phyloP scores from a whole-genome alignment of 2,329 filamentous ascomycete genomes.

The Leptographium lundbergii region DNA sequence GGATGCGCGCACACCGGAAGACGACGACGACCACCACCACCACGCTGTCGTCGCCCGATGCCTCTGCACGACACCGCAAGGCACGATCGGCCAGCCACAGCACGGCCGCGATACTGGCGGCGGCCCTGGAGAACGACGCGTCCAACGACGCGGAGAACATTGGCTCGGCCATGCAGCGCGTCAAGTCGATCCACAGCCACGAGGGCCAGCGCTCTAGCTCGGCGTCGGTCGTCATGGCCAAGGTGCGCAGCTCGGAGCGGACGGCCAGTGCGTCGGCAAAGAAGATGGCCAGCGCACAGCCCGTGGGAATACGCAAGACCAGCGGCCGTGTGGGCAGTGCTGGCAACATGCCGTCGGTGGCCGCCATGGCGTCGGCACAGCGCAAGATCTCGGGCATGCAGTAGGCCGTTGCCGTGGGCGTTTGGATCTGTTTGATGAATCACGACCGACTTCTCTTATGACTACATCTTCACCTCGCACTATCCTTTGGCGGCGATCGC shows the following conservation, averaged over 20 bases:
- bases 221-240: constrained; percentile 44
- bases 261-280: constrained; percentile 25
- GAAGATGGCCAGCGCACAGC: constrained; percentile 36
- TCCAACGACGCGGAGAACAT: constrained; percentile 62
- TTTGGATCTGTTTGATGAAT: not conserved
- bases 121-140: constrained; percentile 55
- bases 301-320: constrained; percentile 48
- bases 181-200: constrained; percentile 44
- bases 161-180: constrained; percentile 31
- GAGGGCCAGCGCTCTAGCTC: constrained; percentile 32
- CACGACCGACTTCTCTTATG: not conserved
- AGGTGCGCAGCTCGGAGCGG: constrained; percentile 39
- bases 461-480: not conserved
- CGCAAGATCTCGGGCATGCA: constrained; percentile 39
- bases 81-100: constrained; percentile 61
- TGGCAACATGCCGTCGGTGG: constrained; percentile 22
- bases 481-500: not conserved
- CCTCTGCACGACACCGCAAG: constrained; percentile 44
- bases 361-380: constrained; percentile 28
- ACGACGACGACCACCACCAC: constrained; percentile 23
- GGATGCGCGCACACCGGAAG: constrained; percentile 57
- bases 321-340: constrained; percentile 53
- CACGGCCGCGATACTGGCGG: constrained; percentile 46
- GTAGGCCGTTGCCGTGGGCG: not conserved
- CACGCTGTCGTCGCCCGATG: constrained; percentile 45